Evolutionary conservation across 768 basidiomycete genomes (phyloP), one percentile per base, ranked within the genome.

Genomic region (Boletus sp.): DNA sequence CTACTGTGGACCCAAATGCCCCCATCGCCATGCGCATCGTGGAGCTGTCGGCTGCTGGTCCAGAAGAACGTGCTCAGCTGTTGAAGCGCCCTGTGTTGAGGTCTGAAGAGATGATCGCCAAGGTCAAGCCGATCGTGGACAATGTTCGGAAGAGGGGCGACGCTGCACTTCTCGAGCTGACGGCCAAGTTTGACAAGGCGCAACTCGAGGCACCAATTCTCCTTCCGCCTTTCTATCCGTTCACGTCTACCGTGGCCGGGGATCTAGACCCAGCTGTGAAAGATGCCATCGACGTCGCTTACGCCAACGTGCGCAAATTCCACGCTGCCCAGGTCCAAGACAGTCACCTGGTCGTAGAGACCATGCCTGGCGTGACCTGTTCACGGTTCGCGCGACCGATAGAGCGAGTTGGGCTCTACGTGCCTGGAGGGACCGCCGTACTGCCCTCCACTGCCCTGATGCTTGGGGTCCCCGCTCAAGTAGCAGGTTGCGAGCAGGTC

Each of bases 331-430:
- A 98, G 75, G 76, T 83, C n/a, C 84, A 87, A 59, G 79, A 79
- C 47, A 77, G 81, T 50, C 76, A 83, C 24, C 79, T 99, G 44
- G 78, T 83, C 7, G 93, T 99, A 7, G 94, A 98, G 74, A 98
- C 97, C 11, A 98, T 94, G 92, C 95, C 97, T 7, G 97, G 97
- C 10, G 95, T 99, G 44, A 87, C 92, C 2, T 98, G 97, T 75
- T 89, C 93, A 48, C 86, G 97, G 40, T 97, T 98, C 72, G 89
- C 93, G 2, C 85, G 94, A 45, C 89, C 97, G n/a, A 94, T 99
- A 65, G 87, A 90, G 47, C 87, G 95, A 44, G 96, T 98, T 33
- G 97, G 97, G 37, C 78, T 99, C 46, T 99, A 99, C 74, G 89
- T 99, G 3, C 97, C 97, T 2, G 97, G 97, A 30, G 97, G 97